Evolutionary conservation across 148 eudicot genomes (phyloP).

Genomic region (Fagopyrum esculentum): DNA sequence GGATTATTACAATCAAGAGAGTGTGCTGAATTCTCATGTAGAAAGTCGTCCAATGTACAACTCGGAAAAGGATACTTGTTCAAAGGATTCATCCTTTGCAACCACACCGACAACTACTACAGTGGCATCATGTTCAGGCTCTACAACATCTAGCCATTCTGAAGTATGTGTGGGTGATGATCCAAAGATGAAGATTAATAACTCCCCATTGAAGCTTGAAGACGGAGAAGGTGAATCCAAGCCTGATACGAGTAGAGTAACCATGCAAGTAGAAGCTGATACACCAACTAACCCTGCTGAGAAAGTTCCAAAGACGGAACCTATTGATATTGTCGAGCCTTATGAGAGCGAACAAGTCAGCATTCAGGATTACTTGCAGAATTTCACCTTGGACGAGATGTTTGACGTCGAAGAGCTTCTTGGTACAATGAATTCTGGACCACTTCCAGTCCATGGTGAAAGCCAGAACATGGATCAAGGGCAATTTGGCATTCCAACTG

Average conservation of each 20-base stretch:
- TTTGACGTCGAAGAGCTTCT: constrained; percentile 61
- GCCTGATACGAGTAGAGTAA: neutral
- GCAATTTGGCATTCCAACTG: neutral
- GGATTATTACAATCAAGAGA: neutral
- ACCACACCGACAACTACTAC: constrained; percentile 10
- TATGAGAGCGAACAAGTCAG: neutral
- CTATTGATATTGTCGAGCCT: neutral
- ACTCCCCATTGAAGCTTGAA: constrained; percentile 14
- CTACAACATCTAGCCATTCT: constrained; percentile 22
- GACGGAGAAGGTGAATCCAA: constrained; percentile 24
- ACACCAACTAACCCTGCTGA: neutral
- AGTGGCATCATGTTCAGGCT: constrained; percentile 22
- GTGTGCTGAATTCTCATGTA: neutral
- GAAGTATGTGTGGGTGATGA: constrained; percentile 25
- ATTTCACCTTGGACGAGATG: constrained; percentile 28
- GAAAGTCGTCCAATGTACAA: neutral
- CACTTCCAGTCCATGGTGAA: constrained; percentile 9
- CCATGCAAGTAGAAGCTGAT: neutral
- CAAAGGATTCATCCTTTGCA: constrained; percentile 14
- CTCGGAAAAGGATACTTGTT: constrained; percentile 8
- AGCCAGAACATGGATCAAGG: neutral
- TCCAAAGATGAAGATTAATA: constrained; percentile 7
- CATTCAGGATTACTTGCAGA: constrained; percentile 13
- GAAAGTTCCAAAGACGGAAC: neutral
- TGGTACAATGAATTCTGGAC: constrained; percentile 23